Evolutionary conservation across 1,139 yeast species (phyloP).

Genomic region (Taphrina wiesneri): DNA sequence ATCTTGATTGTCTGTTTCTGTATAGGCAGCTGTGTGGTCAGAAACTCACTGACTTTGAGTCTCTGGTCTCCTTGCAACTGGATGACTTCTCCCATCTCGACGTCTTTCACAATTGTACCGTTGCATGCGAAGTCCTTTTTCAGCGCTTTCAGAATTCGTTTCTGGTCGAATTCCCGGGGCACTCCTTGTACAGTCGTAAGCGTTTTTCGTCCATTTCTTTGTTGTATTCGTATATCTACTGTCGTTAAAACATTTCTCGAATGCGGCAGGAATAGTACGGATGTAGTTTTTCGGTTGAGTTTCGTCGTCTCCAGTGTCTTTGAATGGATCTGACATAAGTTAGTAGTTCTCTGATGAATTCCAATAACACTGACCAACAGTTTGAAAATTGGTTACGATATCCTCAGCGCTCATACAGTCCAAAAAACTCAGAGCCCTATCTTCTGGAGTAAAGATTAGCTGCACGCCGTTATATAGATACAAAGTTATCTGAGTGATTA

Average conservation of each 20-base stretch:
- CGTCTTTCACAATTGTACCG: constrained; percentile 96
- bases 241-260: neutral
- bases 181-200: constrained; percentile 98
- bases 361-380: constrained; percentile 64
- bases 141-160: constrained; percentile 87
- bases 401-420: constrained; percentile 26
- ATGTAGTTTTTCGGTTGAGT: constrained; percentile 93
- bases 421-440: neutral
- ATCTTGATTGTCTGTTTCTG: constrained; percentile 96
- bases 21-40: constrained; percentile 80
- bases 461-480: neutral
- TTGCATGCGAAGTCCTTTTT: constrained; percentile 98
- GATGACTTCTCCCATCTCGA: constrained; percentile 93
- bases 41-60: constrained; percentile 90
- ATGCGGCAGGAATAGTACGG: constrained; percentile 53
- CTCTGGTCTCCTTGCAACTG: constrained; percentile 99
- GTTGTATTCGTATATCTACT: constrained; percentile 79
- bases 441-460: neutral
- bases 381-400: constrained; percentile 64
- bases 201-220: constrained; percentile 99
- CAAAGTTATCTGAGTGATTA: no score
- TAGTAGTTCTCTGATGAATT: neutral
- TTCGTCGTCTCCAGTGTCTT: constrained; percentile 99
- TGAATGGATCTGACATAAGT: constrained; percentile 75
- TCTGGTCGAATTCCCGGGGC: constrained; percentile 90